Evolutionary conservation across 495 filamentous ascomycete species (phyloP).

Genomic region (Chaetomium cochliodes): DNA sequence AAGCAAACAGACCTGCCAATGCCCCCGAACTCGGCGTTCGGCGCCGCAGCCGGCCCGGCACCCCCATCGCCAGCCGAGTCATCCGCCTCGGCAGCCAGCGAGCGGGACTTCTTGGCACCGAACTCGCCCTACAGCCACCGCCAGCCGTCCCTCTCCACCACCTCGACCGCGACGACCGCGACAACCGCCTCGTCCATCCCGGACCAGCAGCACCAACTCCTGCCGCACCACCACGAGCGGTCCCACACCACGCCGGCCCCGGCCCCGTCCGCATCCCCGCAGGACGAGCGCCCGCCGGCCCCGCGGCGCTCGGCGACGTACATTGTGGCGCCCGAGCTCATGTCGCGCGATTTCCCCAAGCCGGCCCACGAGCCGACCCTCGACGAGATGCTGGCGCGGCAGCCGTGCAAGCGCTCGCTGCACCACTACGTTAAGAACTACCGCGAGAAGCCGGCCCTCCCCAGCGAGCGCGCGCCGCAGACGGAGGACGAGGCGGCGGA

Average conservation of each 20-base stretch:
- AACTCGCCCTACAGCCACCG: conserved; percentile 18
- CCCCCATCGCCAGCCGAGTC: conserved; percentile 12
- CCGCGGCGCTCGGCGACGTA: conserved; percentile 17
- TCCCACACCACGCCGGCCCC: conserved; percentile 4
- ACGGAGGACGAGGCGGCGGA: conserved; percentile 19
- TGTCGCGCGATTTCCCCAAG: conserved; percentile 37
- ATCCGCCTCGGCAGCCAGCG: neutral
- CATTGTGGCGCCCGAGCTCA: conserved; percentile 27
- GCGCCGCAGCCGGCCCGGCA: neutral
- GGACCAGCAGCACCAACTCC: neutral
- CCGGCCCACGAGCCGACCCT: conserved; percentile 39
- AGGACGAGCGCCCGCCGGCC: conserved; percentile 16
- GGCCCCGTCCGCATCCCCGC: neutral
- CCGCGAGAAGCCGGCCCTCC: conserved; percentile 21
- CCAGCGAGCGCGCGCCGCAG: conserved; percentile 16
- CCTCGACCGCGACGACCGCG: conserved; percentile 17
- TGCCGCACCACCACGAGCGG: neutral
- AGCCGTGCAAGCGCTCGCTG: conserved; percentile 40
- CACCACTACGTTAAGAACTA: conserved; percentile 43
- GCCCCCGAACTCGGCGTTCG: neutral
- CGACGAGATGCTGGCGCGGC: conserved; percentile 42
- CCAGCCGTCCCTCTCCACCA: conserved; percentile 22
- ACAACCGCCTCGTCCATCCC: conserved; percentile 17
- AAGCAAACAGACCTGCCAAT: conserved; percentile 3
- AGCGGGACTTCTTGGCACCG: conserved; percentile 17